Conservation (phyloP, 305 asterid species). For the Solanum hybrid region DNA sequence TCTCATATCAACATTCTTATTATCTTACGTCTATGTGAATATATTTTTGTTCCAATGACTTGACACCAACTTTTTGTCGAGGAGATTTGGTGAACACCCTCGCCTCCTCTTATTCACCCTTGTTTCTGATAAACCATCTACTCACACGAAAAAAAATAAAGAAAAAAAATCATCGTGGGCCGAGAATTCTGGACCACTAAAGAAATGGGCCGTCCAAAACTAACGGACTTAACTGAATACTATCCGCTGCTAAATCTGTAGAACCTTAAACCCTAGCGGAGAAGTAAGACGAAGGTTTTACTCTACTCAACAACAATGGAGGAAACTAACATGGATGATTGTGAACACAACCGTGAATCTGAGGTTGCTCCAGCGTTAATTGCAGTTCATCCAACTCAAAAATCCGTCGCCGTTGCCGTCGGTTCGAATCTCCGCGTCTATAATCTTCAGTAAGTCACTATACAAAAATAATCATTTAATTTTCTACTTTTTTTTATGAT, state of each 20-base stretch:
- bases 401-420: slow-evolving; percentile 47
- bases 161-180: background rate
- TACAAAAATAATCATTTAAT: background rate
- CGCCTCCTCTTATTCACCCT: background rate
- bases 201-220: background rate
- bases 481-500: background rate
- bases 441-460: slow-evolving; percentile 42
- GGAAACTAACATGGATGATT: slow-evolving; percentile 47
- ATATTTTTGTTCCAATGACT: too few relatives aligned
- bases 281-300: background rate
- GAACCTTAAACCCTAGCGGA: background rate
- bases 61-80: background rate
- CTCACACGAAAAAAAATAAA: too few relatives aligned
- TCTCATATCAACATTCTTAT: too few relatives aligned
- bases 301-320: slow-evolving; percentile 29
- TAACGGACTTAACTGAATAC: background rate
- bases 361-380: slow-evolving; percentile 78
- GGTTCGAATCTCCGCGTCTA: slow-evolving; percentile 73
- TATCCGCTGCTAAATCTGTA: background rate
- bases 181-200: background rate
- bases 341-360: slow-evolving; percentile 50
- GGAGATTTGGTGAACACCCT: too few relatives aligned
- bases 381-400: slow-evolving; percentile 59
- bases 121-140: background rate
- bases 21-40: background rate